These are phyloP conservation scores for Microsporum audouinii DNA, from an alignment of 2,329 filamentous ascomycete genomes.

Conservation along the genomic window DNA sequence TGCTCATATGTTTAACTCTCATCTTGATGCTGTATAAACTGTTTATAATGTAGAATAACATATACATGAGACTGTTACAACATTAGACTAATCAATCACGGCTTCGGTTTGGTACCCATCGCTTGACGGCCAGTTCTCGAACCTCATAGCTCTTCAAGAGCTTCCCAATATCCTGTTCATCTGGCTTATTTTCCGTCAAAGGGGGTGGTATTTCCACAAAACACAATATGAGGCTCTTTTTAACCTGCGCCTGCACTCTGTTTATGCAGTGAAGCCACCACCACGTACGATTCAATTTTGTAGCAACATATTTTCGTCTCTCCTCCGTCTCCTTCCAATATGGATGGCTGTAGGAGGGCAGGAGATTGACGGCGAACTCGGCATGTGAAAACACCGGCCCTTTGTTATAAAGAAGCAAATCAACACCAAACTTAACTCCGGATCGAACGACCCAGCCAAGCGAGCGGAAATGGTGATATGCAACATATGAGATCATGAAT, in stretches of 20 bases:
- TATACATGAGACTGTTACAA: too few species aligned
- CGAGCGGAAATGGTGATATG: slow-evolving; percentile 92
- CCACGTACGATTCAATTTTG: slow-evolving; percentile 34
- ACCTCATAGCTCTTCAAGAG: slow-evolving; percentile 61
- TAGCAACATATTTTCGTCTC: slow-evolving; percentile 41
- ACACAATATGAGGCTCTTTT: slow-evolving; percentile 77
- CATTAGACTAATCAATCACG: slow-evolving; percentile 38
- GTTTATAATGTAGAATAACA: too few species aligned
- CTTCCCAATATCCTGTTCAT: slow-evolving; percentile 42
- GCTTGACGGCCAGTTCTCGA: slow-evolving; percentile 65
- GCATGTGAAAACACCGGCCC: slow-evolving; percentile 92
- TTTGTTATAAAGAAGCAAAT: slow-evolving; percentile 87
- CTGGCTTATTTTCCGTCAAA: slow-evolving; percentile 32
- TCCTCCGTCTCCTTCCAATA: slow-evolving; percentile 52
- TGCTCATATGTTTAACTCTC: too few species aligned
- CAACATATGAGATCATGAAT: slow-evolving; percentile 76
- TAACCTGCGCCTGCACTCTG: slow-evolving; percentile 76
- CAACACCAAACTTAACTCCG: slow-evolving; percentile 88
- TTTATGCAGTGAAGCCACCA: slow-evolving; percentile 69
- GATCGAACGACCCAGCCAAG: slow-evolving; percentile 88
- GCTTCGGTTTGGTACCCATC: slow-evolving; percentile 77
- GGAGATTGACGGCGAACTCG: slow-evolving; percentile 75
- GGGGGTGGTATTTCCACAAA: slow-evolving; percentile 80
- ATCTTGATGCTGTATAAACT: too few species aligned
- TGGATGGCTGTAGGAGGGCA: slow-evolving; percentile 66